Percentiles rank a stretch among this genome's conserved stretches.
phyloP scores from a whole-genome alignment of 2,329 filamentous ascomycete genomes.

The Fusarium sp. region DNA sequence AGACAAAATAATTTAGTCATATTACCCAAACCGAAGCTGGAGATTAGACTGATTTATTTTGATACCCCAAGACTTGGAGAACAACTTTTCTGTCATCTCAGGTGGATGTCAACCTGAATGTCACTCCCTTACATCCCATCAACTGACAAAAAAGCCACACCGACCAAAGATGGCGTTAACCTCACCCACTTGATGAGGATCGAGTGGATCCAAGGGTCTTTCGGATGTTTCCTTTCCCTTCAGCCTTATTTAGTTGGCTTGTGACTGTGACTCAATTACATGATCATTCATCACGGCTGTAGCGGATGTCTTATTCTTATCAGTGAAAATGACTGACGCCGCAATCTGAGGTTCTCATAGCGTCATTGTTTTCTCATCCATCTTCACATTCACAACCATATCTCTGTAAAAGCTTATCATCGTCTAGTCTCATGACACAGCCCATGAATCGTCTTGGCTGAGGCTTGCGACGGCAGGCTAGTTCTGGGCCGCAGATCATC shows the following conservation, averaged over 20 bases:
- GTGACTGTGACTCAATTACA: neutral
- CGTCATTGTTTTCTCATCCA: conserved; percentile 27
- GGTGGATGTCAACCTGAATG: neutral
- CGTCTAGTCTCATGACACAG: conserved; percentile 18
- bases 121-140: neutral
- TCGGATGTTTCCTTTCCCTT: neutral
- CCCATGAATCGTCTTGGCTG: neutral
- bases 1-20: too few species aligned
- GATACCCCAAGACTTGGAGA: too few species aligned
- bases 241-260: neutral
- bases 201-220: neutral
- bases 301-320: neutral
- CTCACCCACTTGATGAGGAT: neutral
- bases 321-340: neutral
- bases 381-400: neutral
- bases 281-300: conserved; percentile 1
- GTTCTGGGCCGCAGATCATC: conserved; percentile 14
- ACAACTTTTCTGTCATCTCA: too few species aligned
- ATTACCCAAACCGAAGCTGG: too few species aligned
- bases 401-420: conserved; percentile 28
- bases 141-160: neutral
- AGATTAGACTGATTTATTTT: too few species aligned
- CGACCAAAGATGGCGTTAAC: neutral
- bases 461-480: neutral
- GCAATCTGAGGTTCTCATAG: neutral